These are phyloP conservation scores for Metarhizium robertsii DNA, from an alignment of 2,329 filamentous ascomycete genomes.

Conservation along the genomic window DNA sequence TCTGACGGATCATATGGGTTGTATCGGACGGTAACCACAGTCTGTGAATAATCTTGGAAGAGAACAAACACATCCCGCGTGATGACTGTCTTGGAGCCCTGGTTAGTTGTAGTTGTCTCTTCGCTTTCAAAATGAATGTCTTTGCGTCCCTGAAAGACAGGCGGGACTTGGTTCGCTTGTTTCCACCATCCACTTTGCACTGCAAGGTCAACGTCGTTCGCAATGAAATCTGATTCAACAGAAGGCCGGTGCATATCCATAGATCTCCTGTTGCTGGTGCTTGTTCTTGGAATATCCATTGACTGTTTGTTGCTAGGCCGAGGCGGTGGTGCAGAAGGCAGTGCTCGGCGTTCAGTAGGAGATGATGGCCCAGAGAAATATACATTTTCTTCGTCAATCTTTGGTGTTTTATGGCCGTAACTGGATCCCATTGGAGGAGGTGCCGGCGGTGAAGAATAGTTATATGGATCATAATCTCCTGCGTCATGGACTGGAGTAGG, in stretches of 20 bases:
- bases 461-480: constrained; percentile 64
- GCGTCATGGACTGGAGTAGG: constrained; percentile 29
- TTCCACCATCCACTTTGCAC: constrained; percentile 78
- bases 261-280: constrained; percentile 45
- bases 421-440: constrained; percentile 14
- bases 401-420: constrained; percentile 25
- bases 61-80: constrained; percentile 80
- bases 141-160: constrained; percentile 69
- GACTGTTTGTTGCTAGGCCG: constrained; percentile 21
- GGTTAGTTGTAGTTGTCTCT: constrained; percentile 60
- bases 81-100: constrained; percentile 60
- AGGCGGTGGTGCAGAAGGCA: constrained; percentile 24
- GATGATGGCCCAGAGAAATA: constrained; percentile 37
- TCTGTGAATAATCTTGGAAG: constrained; percentile 95
- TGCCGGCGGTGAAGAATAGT: constrained; percentile 32
- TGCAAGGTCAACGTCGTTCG: constrained; percentile 75
- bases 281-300: constrained; percentile 27
- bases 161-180: constrained; percentile 68
- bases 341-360: constrained; percentile 30
- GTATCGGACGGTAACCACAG: constrained; percentile 71
- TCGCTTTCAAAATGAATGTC: constrained; percentile 79
- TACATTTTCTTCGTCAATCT: constrained; percentile 33
- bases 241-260: constrained; percentile 68
- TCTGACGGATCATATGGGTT: constrained; percentile 66
- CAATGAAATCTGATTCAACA: constrained; percentile 74